Conservation (phyloP, 345 rosid genomes). For the Microthlaspi erraticum region DNA sequence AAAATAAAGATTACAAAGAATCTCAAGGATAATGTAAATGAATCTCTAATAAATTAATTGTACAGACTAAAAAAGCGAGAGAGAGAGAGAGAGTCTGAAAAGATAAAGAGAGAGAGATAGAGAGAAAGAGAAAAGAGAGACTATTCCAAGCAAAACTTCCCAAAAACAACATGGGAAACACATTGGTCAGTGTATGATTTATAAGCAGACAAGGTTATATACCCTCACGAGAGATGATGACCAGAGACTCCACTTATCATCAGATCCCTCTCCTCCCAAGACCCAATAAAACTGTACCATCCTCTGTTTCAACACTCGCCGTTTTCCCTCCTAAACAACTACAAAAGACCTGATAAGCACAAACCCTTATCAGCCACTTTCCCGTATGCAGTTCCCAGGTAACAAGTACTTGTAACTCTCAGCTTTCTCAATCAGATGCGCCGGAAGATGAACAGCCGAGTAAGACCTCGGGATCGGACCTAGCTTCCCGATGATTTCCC, state of each 20-base stretch:
- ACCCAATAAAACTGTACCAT: conserved; percentile 39
- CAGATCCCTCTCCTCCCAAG: conserved; percentile 30
- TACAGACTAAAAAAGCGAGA: conserved; percentile 36
- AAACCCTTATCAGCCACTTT: conserved; percentile 61
- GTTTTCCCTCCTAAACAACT: conserved; percentile 31
- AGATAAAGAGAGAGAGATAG: conserved; percentile 11
- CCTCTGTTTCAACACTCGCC: conserved; percentile 37
- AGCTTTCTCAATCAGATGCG: conserved; percentile 66
- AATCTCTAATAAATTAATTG: conserved; percentile 44
- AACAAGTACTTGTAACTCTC: conserved; percentile 72
- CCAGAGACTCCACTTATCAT: conserved; percentile 44
- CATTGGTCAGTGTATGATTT: conserved; percentile 30
- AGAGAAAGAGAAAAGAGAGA: conserved; percentile 27
- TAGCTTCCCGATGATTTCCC: conserved; percentile 88
- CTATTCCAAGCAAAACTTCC: conserved; percentile 43
- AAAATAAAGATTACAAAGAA: conserved; percentile 34
- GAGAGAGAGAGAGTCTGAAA: conserved; percentile 9
- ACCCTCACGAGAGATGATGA: conserved; percentile 25
- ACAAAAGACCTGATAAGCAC: conserved; percentile 34
- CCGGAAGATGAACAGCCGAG: conserved; percentile 87
- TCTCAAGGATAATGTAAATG: conserved; percentile 26
- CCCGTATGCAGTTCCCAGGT: conserved; percentile 89
- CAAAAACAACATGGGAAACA: conserved; percentile 37
- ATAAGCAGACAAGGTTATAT: conserved; percentile 42
- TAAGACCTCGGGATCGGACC: conserved; percentile 77